Evolutionary conservation across 1,284 basidiomycete species (phyloP).

Genomic region (Apiotrichum gracile): DNA sequence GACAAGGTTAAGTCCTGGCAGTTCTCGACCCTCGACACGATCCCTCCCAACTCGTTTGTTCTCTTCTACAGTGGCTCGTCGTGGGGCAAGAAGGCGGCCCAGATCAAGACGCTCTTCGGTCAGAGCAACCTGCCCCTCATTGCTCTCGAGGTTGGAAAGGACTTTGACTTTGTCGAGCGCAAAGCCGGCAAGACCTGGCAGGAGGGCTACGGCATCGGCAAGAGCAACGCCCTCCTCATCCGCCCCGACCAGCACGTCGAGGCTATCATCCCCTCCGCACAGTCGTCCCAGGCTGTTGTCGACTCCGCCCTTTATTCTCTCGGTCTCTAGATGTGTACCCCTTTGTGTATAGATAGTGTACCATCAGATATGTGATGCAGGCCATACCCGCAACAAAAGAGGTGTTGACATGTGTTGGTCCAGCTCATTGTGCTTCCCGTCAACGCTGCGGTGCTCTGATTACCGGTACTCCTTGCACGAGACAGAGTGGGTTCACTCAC

Average conservation of each 20-base stretch:
- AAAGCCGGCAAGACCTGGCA: conserved; percentile 14
- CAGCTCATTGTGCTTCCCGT: too few species aligned
- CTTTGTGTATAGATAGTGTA: conserved; percentile 3
- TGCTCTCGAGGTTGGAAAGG: conserved; percentile 11
- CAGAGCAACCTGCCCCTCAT: not conserved
- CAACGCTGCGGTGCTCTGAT: too few species aligned
- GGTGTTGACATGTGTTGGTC: too few species aligned
- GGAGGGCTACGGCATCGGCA: conserved; percentile 13
- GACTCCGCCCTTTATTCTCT: conserved; percentile 2
- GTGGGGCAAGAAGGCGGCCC: conserved; percentile 9
- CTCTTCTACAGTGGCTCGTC: conserved; percentile 12
- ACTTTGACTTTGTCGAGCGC: conserved; percentile 22
- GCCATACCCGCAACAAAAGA: too few species aligned
- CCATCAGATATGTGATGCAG: not conserved
- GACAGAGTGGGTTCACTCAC: too few species aligned
- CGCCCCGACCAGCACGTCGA: conserved; percentile 23
- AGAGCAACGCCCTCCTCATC: conserved; percentile 12
- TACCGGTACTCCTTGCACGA: too few species aligned
- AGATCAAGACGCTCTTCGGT: conserved; percentile 5
- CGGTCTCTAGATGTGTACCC: not conserved
- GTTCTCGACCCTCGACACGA: conserved; percentile 17
- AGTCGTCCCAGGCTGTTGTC: not conserved
- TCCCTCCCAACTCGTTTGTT: conserved; percentile 7
- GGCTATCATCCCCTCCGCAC: not conserved
- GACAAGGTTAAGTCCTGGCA: conserved; percentile 14